These are phyloP conservation scores for Crithidia sp. DNA, from an alignment of 208 protist species.

Conservation along the genomic window DNA sequence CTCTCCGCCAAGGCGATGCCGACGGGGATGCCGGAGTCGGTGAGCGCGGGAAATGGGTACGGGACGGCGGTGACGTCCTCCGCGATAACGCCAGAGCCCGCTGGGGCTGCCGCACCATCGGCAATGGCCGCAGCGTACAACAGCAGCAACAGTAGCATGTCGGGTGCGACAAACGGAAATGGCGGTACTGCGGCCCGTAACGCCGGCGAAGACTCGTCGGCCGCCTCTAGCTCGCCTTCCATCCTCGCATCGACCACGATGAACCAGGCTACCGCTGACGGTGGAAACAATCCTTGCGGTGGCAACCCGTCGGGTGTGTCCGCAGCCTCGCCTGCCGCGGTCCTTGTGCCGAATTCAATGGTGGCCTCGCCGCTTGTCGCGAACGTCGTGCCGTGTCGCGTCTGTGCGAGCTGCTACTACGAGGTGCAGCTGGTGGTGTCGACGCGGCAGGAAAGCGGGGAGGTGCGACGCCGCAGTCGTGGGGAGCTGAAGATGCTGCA, in stretches of 20 bases:
- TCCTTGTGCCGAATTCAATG: neutral
- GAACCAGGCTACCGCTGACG: neutral
- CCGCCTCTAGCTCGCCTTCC: neutral
- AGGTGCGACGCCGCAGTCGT: slow-evolving; percentile 71
- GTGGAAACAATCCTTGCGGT: neutral
- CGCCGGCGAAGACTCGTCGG: neutral
- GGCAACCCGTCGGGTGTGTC: too few relatives aligned
- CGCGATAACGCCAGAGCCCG: slow-evolving; percentile 1
- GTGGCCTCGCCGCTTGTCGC: neutral
- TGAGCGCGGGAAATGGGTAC: neutral
- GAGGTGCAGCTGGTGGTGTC: slow-evolving; percentile 86
- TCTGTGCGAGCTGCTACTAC: slow-evolving; percentile 79
- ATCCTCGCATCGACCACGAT: neutral
- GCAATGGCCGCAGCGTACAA: too few relatives aligned
- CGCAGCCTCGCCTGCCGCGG: too few relatives aligned
- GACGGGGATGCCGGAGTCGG: neutral
- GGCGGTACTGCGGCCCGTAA: neutral
- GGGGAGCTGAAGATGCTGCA: slow-evolving; percentile 89
- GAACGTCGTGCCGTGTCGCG: slow-evolving; percentile 27
- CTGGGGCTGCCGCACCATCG: neutral
- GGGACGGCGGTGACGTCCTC: neutral
- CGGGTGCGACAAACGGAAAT: neutral
- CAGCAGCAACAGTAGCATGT: too few relatives aligned
- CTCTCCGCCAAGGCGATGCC: slow-evolving; percentile 15
- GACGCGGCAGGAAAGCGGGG: slow-evolving; percentile 64